These are phyloP conservation scores for Wickerhamiella kurtzmanii DNA, from an alignment of 805 yeast species.

Conservation along the genomic window DNA sequence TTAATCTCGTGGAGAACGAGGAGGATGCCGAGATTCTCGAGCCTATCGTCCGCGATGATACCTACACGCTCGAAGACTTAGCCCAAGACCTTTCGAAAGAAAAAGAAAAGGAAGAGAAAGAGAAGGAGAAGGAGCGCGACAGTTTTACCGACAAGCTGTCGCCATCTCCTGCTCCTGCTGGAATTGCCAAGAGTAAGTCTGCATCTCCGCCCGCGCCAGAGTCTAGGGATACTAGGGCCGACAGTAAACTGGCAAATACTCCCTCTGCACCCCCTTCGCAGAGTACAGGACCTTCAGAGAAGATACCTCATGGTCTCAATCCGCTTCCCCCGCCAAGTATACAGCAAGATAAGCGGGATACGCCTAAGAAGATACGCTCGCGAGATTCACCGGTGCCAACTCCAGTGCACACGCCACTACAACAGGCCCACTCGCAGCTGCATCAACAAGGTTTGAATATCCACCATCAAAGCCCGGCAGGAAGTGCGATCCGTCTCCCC, in stretches of 20 bases:
- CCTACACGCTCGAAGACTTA: slow-evolving; percentile 25
- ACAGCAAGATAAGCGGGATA: slow-evolving; percentile 8
- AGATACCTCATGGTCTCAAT: slow-evolving; percentile 15
- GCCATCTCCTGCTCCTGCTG: neutral
- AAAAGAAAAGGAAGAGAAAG: slow-evolving; percentile 22
- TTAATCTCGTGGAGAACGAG: slow-evolving; percentile 51
- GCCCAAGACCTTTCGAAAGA: slow-evolving; percentile 26
- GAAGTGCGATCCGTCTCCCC: neutral
- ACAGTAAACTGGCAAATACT: neutral
- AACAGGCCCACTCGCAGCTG: slow-evolving; percentile 19
- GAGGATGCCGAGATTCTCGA: slow-evolving; percentile 36
- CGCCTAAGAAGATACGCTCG: slow-evolving; percentile 17
- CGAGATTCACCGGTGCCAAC: slow-evolving; percentile 16
- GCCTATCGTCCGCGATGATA: slow-evolving; percentile 22
- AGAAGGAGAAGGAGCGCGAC: slow-evolving; percentile 4
- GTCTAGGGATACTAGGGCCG: slow-evolving; percentile 2
- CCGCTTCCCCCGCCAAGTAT: slow-evolving; percentile 21
- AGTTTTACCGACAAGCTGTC: neutral
- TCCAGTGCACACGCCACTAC: slow-evolving; percentile 18
- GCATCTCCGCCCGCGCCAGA: neutral
- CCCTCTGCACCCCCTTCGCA: neutral
- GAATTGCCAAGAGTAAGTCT: neutral
- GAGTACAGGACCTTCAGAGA: neutral
- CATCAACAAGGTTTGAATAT: slow-evolving; percentile 5
- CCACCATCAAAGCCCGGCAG: neutral